Evolutionary conservation across 129 eudicot genomes (phyloP), one percentile per base, ranked within the genome.

Genomic region (Centaurea solstitialis): DNA sequence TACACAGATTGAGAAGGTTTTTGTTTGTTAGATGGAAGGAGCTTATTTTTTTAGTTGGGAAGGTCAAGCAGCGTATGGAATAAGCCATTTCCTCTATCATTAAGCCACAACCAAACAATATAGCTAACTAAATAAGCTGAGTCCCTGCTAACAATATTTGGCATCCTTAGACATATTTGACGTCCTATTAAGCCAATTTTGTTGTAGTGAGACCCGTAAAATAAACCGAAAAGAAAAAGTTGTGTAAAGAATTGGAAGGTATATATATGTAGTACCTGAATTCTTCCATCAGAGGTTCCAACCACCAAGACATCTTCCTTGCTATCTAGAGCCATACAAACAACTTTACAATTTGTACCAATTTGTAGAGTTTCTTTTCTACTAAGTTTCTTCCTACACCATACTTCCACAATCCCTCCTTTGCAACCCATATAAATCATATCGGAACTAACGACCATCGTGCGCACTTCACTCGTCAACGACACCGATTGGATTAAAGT

Each of bases 261-360:
- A 18, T 62, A 26, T 26, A 26, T 73, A 18, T 41, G 9, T 13
- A 20, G 77, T 80, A 92, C 97, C 94, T 92, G 97, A 81, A 93
- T 64, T 87, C 21, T 87, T 10, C 97, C 97, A 82, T 93, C 95
- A 73, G 96, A 86, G 64, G 97, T 93, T 64, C 96, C 97, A 72
- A 88, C 81, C 57, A 93, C 88, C 47, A 93, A 82, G 61, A 86
- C 45, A 65, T 93, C 92, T 86, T 90, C 91, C 35, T 79, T 74
- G 61, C 57, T 74, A 74, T 89, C 84, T 53, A 93, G 81, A 75
- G 88, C 90, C 89, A 93, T 93, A 85, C 92, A 90, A 30, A 85
- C 75, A 84, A 93, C 81, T 80, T 62, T 90, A 40, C 85, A 78
- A 37, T 53, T 88, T 22, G 92, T 79, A 76, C 87, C 89, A 30